Percentiles rank a stretch among this genome's conserved stretches.
These are phyloP conservation scores for Pichia sporocuriosa DNA, from an alignment of 805 yeast species.

Conservation along the genomic window DNA sequence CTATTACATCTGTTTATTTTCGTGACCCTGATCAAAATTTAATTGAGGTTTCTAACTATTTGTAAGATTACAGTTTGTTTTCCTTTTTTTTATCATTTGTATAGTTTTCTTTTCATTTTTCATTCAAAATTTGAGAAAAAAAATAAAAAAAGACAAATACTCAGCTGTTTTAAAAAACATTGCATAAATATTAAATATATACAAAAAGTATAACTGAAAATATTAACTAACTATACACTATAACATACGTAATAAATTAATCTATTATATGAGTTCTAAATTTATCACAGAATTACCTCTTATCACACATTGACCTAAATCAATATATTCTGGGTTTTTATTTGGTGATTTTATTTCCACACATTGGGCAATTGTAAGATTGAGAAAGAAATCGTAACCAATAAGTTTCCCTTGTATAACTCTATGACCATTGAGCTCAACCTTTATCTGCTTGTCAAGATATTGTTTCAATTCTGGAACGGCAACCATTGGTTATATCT, in stretches of 20 bases:
- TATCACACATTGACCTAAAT: conserved; percentile 35
- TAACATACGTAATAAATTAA: background rate
- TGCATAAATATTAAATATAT: too few relatives aligned
- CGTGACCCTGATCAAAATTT: too few relatives aligned
- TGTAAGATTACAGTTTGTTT: too few relatives aligned
- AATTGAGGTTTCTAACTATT: too few relatives aligned
- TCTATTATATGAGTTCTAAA: conserved; percentile 33
- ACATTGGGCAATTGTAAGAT: conserved; percentile 27
- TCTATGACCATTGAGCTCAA: conserved; percentile 75
- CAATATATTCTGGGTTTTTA: conserved; percentile 14
- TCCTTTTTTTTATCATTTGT: too few relatives aligned
- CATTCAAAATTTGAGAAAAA: too few relatives aligned
- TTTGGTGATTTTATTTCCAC: conserved; percentile 9
- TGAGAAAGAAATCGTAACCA: conserved; percentile 66
- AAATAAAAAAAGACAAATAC: too few relatives aligned
- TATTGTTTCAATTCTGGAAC: conserved; percentile 45
- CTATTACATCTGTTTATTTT: too few relatives aligned
- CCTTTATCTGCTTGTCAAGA: conserved; percentile 66
- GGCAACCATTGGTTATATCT: conserved; percentile 24
- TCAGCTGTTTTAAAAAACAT: too few relatives aligned
- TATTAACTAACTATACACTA: too few relatives aligned
- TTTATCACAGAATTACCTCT: conserved; percentile 49
- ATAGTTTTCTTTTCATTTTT: too few relatives aligned
- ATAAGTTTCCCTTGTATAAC: conserved; percentile 71
- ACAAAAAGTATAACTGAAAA: too few relatives aligned